phyloP scores from a whole-genome alignment of 2,329 filamentous ascomycete species.

The Ambrosiella cleistominuta region DNA sequence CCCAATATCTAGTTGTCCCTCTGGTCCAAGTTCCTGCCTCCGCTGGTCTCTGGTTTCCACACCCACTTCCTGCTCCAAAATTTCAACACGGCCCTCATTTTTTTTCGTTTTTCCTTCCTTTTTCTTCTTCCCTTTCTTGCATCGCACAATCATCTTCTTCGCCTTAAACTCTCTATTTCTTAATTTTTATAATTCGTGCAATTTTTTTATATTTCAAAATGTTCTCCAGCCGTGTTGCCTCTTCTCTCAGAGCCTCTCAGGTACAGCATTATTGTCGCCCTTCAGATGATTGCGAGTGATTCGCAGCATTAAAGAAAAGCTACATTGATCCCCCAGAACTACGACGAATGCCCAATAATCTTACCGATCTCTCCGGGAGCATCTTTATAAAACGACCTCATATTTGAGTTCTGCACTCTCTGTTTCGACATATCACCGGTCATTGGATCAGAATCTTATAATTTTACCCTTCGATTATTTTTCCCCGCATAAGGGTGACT shows the following conservation, averaged over 20 bases:
- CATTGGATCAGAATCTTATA: background rate
- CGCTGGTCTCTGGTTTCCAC: background rate
- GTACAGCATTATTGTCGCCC: background rate
- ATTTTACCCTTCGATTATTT: background rate
- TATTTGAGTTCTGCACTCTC: too few relatives aligned
- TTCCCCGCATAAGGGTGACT: background rate
- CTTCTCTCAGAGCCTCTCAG: slow-evolving; percentile 12
- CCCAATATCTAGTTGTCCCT: background rate
- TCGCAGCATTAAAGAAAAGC: background rate
- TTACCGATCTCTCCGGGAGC: background rate
- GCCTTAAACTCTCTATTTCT: slow-evolving; percentile 5
- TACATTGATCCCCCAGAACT: background rate
- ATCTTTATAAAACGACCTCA: background rate
- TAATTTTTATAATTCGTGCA: slow-evolving; percentile 10
- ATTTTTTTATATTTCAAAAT: slow-evolving; percentile 10
- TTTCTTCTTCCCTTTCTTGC: slow-evolving; percentile 4
- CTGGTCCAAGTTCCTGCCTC: background rate
- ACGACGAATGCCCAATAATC: background rate
- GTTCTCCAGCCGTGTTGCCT: slow-evolving; percentile 13
- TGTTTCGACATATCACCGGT: too few relatives aligned
- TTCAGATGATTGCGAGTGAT: background rate
- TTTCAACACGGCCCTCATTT: slow-evolving; percentile 5
- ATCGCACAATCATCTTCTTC: slow-evolving; percentile 15
- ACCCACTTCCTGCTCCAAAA: slow-evolving; percentile 7
- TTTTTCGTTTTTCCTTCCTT: slow-evolving; percentile 8